phyloP scores from a whole-genome alignment of 1,139 yeast species.

The Kluyveromyces sp. region DNA sequence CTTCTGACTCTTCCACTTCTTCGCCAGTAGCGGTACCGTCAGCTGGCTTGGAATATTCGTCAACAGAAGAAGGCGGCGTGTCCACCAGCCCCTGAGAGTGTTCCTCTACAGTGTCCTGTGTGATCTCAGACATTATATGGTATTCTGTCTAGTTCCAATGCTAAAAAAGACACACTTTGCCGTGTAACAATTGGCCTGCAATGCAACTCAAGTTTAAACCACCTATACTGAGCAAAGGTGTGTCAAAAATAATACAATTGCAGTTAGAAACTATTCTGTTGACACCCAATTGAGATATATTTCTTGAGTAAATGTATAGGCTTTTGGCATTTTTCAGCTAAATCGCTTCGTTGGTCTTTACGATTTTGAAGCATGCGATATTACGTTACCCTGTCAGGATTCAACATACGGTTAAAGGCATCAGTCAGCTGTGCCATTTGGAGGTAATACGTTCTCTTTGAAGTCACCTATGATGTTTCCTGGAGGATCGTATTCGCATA shows the following conservation, averaged over 20 bases:
- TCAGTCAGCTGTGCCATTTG: too few relatives aligned
- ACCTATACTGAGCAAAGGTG: not conserved
- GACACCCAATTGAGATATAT: not conserved
- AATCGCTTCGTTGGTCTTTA: not conserved
- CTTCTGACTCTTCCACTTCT: slow-evolving; percentile 10
- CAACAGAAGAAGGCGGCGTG: slow-evolving; percentile 19
- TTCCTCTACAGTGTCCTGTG: slow-evolving; percentile 75
- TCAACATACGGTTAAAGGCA: too few relatives aligned
- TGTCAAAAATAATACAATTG: not conserved
- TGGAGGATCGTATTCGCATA: slow-evolving; percentile 48
- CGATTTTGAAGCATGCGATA: too few relatives aligned
- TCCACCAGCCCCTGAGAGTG: slow-evolving; percentile 11
- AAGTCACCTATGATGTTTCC: slow-evolving; percentile 48
- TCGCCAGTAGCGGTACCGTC: slow-evolving; percentile 6
- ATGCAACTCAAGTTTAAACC: not conserved
- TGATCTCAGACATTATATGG: slow-evolving; percentile 45
- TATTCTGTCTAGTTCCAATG: not conserved
- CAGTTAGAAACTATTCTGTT: not conserved
- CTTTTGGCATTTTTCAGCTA: too few relatives aligned
- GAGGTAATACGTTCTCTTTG: slow-evolving; percentile 41
- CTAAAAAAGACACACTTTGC: not conserved
- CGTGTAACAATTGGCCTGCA: not conserved
- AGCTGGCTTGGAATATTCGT: slow-evolving; percentile 7
- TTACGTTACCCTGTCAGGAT: too few relatives aligned
- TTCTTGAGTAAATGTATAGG: too few relatives aligned